A percentile compares a stretch with the other conserved stretches of the same genome.
phyloP scores from a whole-genome alignment of 257 asterid species.

The Rehmannia glutinosa region DNA sequence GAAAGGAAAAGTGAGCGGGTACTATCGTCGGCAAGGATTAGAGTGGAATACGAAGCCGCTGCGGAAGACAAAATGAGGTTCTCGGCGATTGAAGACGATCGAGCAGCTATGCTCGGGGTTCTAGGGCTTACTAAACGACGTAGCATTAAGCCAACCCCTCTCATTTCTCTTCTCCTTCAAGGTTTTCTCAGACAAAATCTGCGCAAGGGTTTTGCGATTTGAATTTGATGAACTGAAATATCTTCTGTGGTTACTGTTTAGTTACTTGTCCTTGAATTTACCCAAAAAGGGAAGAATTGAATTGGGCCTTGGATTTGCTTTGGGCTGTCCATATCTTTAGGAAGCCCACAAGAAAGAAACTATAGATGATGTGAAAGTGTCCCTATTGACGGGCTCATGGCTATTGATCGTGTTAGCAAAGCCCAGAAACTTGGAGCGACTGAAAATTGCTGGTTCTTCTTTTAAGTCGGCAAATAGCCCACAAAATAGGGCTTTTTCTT shows the following conservation, averaged over 20 bases:
- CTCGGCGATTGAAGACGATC: slow-evolving; percentile 40
- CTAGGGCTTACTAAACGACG: slow-evolving; percentile 50
- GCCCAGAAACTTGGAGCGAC: too few relatives aligned
- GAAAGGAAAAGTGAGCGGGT: slow-evolving; percentile 35
- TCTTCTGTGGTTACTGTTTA: neutral
- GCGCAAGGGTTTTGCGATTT: neutral
- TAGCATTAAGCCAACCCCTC: slow-evolving; percentile 35
- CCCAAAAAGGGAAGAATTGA: too few relatives aligned
- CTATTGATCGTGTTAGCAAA: too few relatives aligned
- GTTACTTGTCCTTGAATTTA: too few relatives aligned
- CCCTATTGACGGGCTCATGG: too few relatives aligned
- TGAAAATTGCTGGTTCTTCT: too few relatives aligned
- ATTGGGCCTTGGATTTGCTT: neutral
- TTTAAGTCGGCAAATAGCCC: too few relatives aligned
- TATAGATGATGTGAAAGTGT: too few relatives aligned
- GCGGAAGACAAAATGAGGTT: slow-evolving; percentile 57
- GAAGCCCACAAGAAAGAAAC: neutral
- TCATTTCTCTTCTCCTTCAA: slow-evolving; percentile 31
- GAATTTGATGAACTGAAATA: neutral
- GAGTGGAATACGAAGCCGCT: slow-evolving; percentile 57
- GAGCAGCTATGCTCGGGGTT: slow-evolving; percentile 23
- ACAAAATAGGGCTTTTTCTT: too few relatives aligned
- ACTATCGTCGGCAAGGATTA: slow-evolving; percentile 44
- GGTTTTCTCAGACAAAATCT: slow-evolving; percentile 1
- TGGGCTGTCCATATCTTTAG: neutral